phyloP scores from a whole-genome alignment of 257 asterid genomes.

The Nicotiana undulata region DNA sequence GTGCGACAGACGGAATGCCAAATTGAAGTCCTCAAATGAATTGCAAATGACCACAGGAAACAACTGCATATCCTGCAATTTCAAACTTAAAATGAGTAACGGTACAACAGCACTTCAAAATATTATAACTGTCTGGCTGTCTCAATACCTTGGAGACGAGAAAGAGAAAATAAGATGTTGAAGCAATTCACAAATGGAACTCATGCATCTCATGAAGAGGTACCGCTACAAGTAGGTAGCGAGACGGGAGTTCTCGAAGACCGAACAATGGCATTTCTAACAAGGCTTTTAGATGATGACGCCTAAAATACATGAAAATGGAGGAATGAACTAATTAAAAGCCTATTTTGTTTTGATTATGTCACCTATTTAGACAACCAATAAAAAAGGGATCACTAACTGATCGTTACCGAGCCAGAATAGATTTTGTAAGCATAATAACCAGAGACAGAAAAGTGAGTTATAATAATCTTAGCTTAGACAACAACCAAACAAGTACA shows the following conservation, averaged over 20 bases:
- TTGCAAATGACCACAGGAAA: slow-evolving; percentile 75
- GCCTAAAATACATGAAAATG: background rate
- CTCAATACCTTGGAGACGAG: background rate
- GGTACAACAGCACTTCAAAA: background rate
- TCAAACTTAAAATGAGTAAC: background rate
- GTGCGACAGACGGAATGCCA: slow-evolving; percentile 76
- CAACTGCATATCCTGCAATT: slow-evolving; percentile 57
- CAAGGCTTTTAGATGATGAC: background rate
- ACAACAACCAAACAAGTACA: slow-evolving; percentile 6
- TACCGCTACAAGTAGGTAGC: background rate
- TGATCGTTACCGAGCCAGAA: background rate
- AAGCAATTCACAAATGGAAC: background rate
- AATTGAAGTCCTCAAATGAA: slow-evolving; percentile 58
- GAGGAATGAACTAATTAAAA: background rate
- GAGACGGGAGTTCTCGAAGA: background rate
- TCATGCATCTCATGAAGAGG: background rate
- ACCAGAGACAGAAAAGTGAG: background rate
- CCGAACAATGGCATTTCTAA: background rate
- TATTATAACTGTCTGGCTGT: background rate
- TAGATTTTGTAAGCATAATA: background rate
- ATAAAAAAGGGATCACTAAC: background rate
- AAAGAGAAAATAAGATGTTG: background rate
- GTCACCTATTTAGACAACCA: background rate
- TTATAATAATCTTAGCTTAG: background rate
- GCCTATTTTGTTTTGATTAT: background rate